Base-by-base conservation (phyloP, 106 monocot genomes). In the Apostasia shenzhenica region DNA sequence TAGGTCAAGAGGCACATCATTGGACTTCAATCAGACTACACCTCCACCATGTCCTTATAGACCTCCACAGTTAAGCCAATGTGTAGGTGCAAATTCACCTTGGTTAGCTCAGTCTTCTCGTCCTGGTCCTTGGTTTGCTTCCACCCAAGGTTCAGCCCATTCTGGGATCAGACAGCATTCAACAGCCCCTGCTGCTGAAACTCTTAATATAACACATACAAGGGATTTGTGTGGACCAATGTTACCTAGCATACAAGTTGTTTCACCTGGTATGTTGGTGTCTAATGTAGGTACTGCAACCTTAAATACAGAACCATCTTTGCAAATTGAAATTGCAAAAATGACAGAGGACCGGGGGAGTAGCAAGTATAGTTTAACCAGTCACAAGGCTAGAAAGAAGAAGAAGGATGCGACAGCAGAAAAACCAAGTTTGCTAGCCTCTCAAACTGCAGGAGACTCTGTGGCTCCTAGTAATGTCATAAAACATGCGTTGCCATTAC, bases 311-410 rank as follows among this genome's bases (percentile, higher is more conserved):
- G 13, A 48, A 45, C 38, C 70, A 41, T 52, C 62, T 44, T 62
- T 67, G 8, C 72, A 68, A 13, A 40, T 64, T 41, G 82, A 87
- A 70, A 48, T 73, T 60, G 66, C 71, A 57, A 80, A 73, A 39
- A 74, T 64, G 42, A 51, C 75, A 43, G 57, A 37, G 47, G 57
- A 10, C 57, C 52, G 83, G 68, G 61, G 39, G 14, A 65, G 41
- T 57, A 72, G 46, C 45, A 84, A 80, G 70, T 70, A 56, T 60
- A 60, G 54, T 46, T 13, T 73, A 53, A 68, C 56, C 70, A 49
- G 59, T 50, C 82, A 84, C 7, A 93, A 87, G 67, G 57, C 90
- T 37, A 82, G 85, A 67, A 92, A 92, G 75, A 77, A 71, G 66
- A 92, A 87, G 72, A 89, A 89, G 78, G 74, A 67, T 55, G n/a